phyloP scores from a whole-genome alignment of 805 yeast species.

The Starmera quercuum region DNA sequence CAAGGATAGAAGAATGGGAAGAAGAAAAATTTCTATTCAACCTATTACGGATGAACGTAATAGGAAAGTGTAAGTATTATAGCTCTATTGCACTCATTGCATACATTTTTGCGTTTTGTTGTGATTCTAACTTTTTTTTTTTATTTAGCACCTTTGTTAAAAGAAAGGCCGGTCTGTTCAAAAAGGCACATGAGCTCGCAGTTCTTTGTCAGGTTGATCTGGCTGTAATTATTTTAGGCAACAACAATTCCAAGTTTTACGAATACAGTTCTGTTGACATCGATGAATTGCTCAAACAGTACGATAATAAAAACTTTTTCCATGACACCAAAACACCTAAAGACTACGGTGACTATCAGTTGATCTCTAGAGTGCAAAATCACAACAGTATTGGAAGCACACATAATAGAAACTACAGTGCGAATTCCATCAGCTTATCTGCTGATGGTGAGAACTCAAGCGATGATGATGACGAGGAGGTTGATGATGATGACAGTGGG shows the following conservation, averaged over 20 bases:
- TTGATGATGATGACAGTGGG: conserved; percentile 4
- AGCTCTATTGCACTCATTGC: not conserved
- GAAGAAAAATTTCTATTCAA: conserved; percentile 90
- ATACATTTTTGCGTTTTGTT: not conserved
- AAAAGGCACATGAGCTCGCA: conserved; percentile 54
- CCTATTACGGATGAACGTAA: conserved; percentile 89
- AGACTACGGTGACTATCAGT: conserved; percentile 56
- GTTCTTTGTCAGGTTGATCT: conserved; percentile 90
- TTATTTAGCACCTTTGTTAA: conserved; percentile 90
- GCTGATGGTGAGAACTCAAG: conserved; percentile 8
- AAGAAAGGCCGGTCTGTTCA: conserved; percentile 89
- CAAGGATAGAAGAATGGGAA: conserved; percentile 63
- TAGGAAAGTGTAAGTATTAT: conserved; percentile 48
- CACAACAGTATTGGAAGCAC: not conserved
- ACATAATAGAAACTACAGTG: conserved; percentile 9
- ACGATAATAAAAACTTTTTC: conserved; percentile 21
- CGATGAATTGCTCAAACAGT: conserved; percentile 36
- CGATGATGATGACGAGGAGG: conserved; percentile 13
- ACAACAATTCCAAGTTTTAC: conserved; percentile 67
- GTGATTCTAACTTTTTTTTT: conserved; percentile 19
- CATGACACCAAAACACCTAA: conserved; percentile 61
- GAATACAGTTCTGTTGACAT: conserved; percentile 76
- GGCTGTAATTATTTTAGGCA: conserved; percentile 82
- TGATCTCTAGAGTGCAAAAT: conserved; percentile 23
- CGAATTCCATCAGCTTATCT: conserved; percentile 7